These are phyloP conservation scores for Cucurbita pepo DNA, from an alignment of 306 rosid genomes.

Conservation along the genomic window DNA sequence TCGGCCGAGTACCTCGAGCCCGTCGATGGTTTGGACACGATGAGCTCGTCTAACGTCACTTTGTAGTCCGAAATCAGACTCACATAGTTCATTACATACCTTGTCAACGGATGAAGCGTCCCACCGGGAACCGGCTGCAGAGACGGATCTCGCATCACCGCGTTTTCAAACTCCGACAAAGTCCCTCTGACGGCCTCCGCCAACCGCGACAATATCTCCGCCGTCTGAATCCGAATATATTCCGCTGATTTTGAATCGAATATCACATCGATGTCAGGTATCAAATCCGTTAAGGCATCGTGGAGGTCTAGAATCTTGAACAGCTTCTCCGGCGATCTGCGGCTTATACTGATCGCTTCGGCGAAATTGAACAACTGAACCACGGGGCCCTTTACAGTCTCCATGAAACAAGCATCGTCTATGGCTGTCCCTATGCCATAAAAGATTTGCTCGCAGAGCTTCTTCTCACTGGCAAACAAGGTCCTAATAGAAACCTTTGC, in stretches of 20 bases:
- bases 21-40: slow-evolving; percentile 80
- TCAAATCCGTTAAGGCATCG: slow-evolving; percentile 74
- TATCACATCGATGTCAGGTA: slow-evolving; percentile 68
- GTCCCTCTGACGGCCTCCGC: slow-evolving; percentile 96
- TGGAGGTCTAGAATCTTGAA: slow-evolving; percentile 88
- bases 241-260: slow-evolving; percentile 84
- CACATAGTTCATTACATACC: slow-evolving; percentile 94
- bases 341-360: slow-evolving; percentile 78
- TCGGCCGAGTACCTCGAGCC: slow-evolving; percentile 76
- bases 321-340: slow-evolving; percentile 85
- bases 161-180: slow-evolving; percentile 84
- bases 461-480: slow-evolving; percentile 79
- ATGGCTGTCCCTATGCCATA: slow-evolving; percentile 61
- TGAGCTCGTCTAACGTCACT: slow-evolving; percentile 66
- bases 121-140: slow-evolving; percentile 92
- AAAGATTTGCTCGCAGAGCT: slow-evolving; percentile 74
- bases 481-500: slow-evolving; percentile 71
- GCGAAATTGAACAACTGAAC: slow-evolving; percentile 87
- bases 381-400: slow-evolving; percentile 84
- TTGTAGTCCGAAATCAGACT: slow-evolving; percentile 83
- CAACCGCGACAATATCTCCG: slow-evolving; percentile 74
- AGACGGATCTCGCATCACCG: slow-evolving; percentile 80
- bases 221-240: slow-evolving; percentile 69
- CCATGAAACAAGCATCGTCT: slow-evolving; percentile 90
- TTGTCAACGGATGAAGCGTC: slow-evolving; percentile 87